Percentiles rank a stretch among this genome's conserved stretches.
Conservation (phyloP, 306 rosid genomes). For the Cucurbita moschata region DNA sequence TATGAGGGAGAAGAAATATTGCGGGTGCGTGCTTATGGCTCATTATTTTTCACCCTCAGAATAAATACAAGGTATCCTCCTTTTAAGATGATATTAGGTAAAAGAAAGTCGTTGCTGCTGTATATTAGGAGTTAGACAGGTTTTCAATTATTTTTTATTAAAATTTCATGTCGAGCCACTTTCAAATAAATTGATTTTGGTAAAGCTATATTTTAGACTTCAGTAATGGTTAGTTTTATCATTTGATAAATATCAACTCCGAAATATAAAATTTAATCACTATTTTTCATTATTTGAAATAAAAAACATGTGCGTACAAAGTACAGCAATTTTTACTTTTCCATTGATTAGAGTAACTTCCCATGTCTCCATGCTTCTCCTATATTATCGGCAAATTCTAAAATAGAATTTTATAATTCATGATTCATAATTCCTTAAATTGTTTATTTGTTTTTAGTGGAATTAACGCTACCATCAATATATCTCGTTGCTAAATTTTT, state of each 20-base stretch:
- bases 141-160: background rate
- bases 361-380: background rate
- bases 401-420: background rate
- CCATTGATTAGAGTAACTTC: background rate
- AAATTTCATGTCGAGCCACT: background rate
- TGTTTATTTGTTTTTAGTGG: background rate
- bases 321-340: background rate
- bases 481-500: background rate
- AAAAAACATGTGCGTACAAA: background rate
- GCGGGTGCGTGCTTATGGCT: slow-evolving; percentile 78
- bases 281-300: background rate
- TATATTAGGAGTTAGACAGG: background rate
- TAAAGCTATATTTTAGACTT: background rate
- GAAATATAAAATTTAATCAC: background rate
- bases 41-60: slow-evolving; percentile 73
- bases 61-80: slow-evolving; percentile 70
- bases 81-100: background rate
- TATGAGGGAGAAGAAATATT: slow-evolving; percentile 71
- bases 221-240: background rate
- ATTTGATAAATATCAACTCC: background rate
- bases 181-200: background rate
- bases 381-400: background rate
- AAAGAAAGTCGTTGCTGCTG: background rate
- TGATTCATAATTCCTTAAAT: background rate
- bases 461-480: background rate